Evolutionary conservation across 805 yeast species (phyloP).

Genomic region (Suhomyces pyralidae): DNA sequence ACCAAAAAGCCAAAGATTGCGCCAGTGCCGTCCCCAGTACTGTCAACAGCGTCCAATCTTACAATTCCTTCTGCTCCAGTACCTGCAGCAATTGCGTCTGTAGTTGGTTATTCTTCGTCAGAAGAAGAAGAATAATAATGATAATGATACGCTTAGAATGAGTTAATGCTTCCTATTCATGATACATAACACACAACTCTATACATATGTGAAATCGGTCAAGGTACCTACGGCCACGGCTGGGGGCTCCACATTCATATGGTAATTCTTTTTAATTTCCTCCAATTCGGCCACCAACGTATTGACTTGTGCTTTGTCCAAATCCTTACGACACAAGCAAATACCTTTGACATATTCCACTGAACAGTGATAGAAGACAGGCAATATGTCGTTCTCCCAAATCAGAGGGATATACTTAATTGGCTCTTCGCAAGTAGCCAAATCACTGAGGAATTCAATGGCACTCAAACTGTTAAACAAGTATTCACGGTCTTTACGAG

Average conservation of each 20-base stretch:
- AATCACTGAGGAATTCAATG: slow-evolving; percentile 37
- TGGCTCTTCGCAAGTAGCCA: slow-evolving; percentile 40
- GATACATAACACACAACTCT: neutral
- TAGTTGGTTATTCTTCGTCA: slow-evolving; percentile 2
- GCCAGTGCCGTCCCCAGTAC: neutral
- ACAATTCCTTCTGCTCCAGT: neutral
- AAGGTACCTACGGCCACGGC: slow-evolving; percentile 29
- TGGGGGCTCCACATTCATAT: slow-evolving; percentile 33
- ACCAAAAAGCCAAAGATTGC: neutral
- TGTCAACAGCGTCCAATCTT: neutral
- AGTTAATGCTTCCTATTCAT: neutral
- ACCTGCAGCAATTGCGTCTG: neutral
- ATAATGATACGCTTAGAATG: no score
- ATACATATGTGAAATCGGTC: slow-evolving; percentile 26
- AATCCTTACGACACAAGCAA: slow-evolving; percentile 49
- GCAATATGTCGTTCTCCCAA: slow-evolving; percentile 58
- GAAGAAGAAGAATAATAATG: neutral
- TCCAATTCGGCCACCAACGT: slow-evolving; percentile 25
- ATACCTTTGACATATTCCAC: slow-evolving; percentile 64
- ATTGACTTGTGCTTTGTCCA: slow-evolving; percentile 30
- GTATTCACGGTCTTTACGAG: slow-evolving; percentile 39
- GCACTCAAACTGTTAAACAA: slow-evolving; percentile 40
- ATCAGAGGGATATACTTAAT: slow-evolving; percentile 35
- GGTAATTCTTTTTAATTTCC: slow-evolving; percentile 30
- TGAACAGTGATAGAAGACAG: slow-evolving; percentile 74